These are phyloP conservation scores for Dactylella cylindrospora DNA, from an alignment of 2,329 filamentous ascomycete species.

Conservation along the genomic window DNA sequence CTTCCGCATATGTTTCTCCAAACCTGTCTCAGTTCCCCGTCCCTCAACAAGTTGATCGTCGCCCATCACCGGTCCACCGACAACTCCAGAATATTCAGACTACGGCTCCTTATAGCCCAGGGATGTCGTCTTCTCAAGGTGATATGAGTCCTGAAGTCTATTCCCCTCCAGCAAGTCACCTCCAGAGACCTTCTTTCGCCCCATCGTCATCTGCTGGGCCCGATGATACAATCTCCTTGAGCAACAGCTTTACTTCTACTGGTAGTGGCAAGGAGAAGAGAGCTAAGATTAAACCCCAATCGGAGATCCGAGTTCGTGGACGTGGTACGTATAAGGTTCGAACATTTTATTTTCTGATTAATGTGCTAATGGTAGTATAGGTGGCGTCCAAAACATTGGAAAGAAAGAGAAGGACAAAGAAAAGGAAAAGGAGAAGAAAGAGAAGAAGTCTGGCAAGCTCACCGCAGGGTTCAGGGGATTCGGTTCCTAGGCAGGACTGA, in stretches of 20 bases:
- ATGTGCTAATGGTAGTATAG: slow-evolving; percentile 50
- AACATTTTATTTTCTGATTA: slow-evolving; percentile 9
- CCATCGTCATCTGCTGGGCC: slow-evolving; percentile 35
- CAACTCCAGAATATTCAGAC: slow-evolving; percentile 36
- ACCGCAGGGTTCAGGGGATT: slow-evolving; percentile 39
- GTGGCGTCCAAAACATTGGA: slow-evolving; percentile 60
- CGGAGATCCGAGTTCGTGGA: slow-evolving; percentile 59
- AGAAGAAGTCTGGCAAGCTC: slow-evolving; percentile 48
- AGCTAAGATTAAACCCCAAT: slow-evolving; percentile 56
- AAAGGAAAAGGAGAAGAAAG: slow-evolving; percentile 54
- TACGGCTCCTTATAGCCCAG: slow-evolving; percentile 14
- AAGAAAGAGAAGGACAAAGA: slow-evolving; percentile 54
- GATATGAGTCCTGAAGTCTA: slow-evolving; percentile 37
- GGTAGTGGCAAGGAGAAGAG: slow-evolving; percentile 52
- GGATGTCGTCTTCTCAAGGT: slow-evolving; percentile 12
- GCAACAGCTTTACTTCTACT: slow-evolving; percentile 53
- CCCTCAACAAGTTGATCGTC: slow-evolving; percentile 32
- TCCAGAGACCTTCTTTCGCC: slow-evolving; percentile 32
- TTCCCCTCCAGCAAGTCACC: slow-evolving; percentile 23
- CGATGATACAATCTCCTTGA: slow-evolving; percentile 49
- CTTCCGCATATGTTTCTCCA: slow-evolving; percentile 20
- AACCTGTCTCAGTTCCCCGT: slow-evolving; percentile 25
- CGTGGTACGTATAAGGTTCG: slow-evolving; percentile 55
- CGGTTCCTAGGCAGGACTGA: slow-evolving; percentile 35
- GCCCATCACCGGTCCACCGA: slow-evolving; percentile 35